A percentile compares a stretch with the other conserved stretches of the same genome.
phyloP scores from a whole-genome alignment of 2,329 filamentous ascomycete species.

The Microthyrium microscopicum region DNA sequence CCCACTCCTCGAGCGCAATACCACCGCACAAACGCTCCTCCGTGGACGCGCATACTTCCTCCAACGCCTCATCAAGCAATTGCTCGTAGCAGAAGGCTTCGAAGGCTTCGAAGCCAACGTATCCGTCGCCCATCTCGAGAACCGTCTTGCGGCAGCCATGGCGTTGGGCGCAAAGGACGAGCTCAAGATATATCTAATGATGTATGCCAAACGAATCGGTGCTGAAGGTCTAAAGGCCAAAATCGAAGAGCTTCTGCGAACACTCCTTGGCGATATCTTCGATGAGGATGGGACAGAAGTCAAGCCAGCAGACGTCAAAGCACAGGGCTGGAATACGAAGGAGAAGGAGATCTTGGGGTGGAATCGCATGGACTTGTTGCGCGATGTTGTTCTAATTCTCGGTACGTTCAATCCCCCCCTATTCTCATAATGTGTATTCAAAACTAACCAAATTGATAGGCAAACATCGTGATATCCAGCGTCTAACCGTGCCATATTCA shows the following conservation, averaged over 20 bases:
- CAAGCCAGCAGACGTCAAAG: slow-evolving; percentile 16
- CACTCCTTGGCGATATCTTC: slow-evolving; percentile 55
- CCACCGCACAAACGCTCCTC: slow-evolving; percentile 79
- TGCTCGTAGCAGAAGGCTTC: slow-evolving; percentile 78
- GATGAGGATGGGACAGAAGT: slow-evolving; percentile 37
- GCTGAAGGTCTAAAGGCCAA: slow-evolving; percentile 76
- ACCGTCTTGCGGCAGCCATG: slow-evolving; percentile 76
- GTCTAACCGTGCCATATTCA: slow-evolving; percentile 89
- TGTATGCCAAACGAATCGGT: slow-evolving; percentile 93
- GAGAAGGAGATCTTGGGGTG: slow-evolving; percentile 69
- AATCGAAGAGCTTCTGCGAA: slow-evolving; percentile 80
- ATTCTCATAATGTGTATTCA: slow-evolving; percentile 9
- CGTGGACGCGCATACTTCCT: slow-evolving; percentile 85
- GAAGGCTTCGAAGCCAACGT: slow-evolving; percentile 83
- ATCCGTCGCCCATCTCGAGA: slow-evolving; percentile 88
- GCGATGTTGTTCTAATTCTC: slow-evolving; percentile 80
- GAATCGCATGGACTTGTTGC: slow-evolving; percentile 73
- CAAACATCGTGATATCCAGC: slow-evolving; percentile 88
- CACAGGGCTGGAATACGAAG: slow-evolving; percentile 46
- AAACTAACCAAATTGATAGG: slow-evolving; percentile 32
- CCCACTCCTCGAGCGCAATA: slow-evolving; percentile 82
- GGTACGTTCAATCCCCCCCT: slow-evolving; percentile 41
- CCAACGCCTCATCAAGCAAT: slow-evolving; percentile 75
- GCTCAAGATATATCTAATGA: slow-evolving; percentile 86
- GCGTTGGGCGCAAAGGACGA: slow-evolving; percentile 77